Conservation (phyloP, 208 protist genomes). For the Leishmania lainsoni region DNA sequence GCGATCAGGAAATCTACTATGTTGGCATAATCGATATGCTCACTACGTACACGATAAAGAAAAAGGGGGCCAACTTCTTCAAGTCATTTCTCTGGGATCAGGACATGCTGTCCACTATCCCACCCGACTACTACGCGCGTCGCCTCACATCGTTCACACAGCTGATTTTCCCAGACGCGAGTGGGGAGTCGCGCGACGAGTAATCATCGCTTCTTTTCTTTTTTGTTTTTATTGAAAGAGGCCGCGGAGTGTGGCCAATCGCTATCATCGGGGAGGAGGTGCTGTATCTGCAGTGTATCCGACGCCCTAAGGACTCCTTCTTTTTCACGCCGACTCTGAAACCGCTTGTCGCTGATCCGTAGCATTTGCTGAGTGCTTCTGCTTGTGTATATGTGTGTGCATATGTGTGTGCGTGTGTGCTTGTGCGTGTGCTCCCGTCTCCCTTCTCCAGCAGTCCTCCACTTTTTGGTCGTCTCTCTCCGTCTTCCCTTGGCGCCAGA, state of each 20-base stretch:
- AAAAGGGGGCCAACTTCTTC: conserved; percentile 85
- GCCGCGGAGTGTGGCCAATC: background rate
- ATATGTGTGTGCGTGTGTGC: background rate
- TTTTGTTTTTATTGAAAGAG: background rate
- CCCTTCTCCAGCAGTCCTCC: background rate
- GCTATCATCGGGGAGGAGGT: background rate
- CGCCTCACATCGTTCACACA: conserved; percentile 70
- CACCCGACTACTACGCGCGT: conserved; percentile 54
- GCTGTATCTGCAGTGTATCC: background rate
- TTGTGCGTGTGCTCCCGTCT: background rate
- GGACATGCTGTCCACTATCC: conserved; percentile 80
- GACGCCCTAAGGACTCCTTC: background rate
- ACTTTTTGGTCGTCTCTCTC: background rate
- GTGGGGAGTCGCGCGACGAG: conserved; percentile 1
- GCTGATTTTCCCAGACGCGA: conserved; percentile 69
- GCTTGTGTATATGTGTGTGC: background rate
- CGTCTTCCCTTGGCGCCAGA: background rate
- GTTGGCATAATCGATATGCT: conserved; percentile 91
- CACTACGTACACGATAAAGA: conserved; percentile 80
- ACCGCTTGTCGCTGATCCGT: background rate
- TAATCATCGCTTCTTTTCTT: background rate
- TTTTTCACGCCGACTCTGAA: background rate
- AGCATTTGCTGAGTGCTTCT: background rate
- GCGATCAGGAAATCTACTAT: conserved; percentile 84
- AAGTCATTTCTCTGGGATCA: conserved; percentile 86